phyloP scores from a whole-genome alignment of 78 protist species.

The Isochrysis galbana region DNA sequence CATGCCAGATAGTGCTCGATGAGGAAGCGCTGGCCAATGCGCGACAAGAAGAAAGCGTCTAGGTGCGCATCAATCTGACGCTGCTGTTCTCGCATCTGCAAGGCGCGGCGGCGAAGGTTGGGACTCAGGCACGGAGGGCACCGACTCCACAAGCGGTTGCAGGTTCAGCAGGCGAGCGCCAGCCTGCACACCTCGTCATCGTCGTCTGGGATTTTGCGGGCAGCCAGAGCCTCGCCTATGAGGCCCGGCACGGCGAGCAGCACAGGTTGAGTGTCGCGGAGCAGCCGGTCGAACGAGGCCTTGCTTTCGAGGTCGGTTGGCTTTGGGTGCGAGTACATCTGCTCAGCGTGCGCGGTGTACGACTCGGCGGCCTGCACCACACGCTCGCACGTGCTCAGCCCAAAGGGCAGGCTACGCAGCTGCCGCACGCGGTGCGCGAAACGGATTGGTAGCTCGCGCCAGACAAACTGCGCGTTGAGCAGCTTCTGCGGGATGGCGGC shows the following conservation, averaged over 20 bases:
- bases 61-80: background rate
- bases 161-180: background rate
- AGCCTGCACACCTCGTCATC: background rate
- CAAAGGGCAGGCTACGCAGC: background rate
- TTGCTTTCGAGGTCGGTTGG: background rate
- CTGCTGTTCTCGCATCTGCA: background rate
- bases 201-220: background rate
- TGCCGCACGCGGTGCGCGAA: background rate
- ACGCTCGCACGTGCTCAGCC: background rate
- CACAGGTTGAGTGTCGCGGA: background rate
- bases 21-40: constrained; percentile 1
- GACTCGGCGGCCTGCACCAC: background rate
- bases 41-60: background rate
- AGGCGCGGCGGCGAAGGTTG: background rate
- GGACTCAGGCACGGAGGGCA: background rate
- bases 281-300: background rate
- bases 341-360: background rate
- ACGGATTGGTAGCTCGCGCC: background rate
- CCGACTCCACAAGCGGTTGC: background rate
- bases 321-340: background rate
- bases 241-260: background rate
- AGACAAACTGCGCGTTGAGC: constrained; percentile 8
- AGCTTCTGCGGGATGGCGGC: no score
- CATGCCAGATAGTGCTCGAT: constrained; percentile 2
- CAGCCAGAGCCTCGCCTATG: background rate